Conservation (phyloP, 306 rosid genomes). For the Castanopsis chinensis region DNA sequence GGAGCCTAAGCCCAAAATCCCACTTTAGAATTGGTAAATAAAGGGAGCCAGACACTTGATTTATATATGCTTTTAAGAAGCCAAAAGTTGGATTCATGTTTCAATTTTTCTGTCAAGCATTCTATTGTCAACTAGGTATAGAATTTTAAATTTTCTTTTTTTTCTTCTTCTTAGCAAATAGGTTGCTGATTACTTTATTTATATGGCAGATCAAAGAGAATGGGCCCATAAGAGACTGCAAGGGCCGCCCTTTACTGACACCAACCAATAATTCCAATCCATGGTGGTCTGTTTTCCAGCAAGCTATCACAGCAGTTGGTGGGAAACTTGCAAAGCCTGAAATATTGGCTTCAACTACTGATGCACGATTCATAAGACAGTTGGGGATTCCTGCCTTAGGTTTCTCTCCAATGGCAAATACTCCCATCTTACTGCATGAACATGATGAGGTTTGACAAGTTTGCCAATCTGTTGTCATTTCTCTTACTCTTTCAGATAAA, state of each 20-base stretch:
- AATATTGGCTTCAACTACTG: conserved; percentile 78
- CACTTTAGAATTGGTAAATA: neutral
- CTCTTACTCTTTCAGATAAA: neutral
- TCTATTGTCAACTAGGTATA: conserved; percentile 16
- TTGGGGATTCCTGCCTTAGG: conserved; percentile 82
- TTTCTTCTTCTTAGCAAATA: conserved; percentile 7
- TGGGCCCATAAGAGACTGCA: conserved; percentile 65
- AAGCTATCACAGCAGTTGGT: conserved; percentile 64
- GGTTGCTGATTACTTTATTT: conserved; percentile 3
- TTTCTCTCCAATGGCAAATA: conserved; percentile 85
- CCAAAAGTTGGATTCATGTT: neutral
- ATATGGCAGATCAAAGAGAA: conserved; percentile 53
- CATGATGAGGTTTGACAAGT: conserved; percentile 70
- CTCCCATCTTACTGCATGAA: conserved; percentile 94
- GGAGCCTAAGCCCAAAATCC: neutral
- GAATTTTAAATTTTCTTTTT: neutral
- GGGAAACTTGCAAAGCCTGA: conserved; percentile 84
- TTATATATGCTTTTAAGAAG: too few species aligned
- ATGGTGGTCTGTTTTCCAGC: conserved; percentile 83
- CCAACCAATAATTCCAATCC: conserved; percentile 73
- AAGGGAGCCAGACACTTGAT: too few species aligned
- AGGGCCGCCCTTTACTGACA: conserved; percentile 69
- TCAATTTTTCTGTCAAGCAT: conserved; percentile 3
- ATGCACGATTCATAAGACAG: conserved; percentile 66
- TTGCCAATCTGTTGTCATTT: conserved; percentile 7